A percentile compares a stretch with the other conserved stretches of the same genome.
Conservation (phyloP, 768 basidiomycete species). For the Hortiboletus campestris region DNA sequence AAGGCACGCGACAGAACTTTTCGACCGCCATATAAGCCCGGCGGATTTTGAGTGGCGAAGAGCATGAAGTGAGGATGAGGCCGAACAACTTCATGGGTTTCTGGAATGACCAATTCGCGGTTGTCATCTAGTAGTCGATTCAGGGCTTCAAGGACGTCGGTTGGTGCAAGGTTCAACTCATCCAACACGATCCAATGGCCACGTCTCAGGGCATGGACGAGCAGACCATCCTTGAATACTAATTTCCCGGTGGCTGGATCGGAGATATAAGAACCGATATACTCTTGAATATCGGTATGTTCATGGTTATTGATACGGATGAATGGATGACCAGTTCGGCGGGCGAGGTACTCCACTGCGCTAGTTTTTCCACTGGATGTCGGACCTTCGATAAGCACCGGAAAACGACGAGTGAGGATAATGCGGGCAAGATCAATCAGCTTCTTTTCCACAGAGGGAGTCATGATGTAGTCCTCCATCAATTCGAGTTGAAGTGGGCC, state of each 20-base stretch:
- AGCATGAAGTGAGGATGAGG: conserved; percentile 97
- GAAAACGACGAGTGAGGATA: conserved; percentile 83
- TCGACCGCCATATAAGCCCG: conserved; percentile 91
- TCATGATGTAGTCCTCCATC: conserved; percentile 86
- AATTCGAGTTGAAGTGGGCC: conserved; percentile 66
- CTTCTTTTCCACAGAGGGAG: conserved; percentile 92
- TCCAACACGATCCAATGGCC: conserved; percentile 99
- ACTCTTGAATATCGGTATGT: conserved; percentile 99
- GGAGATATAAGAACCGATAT: conserved; percentile 94
- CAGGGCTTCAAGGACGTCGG: conserved; percentile 95
- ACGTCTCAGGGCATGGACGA: conserved; percentile 85
- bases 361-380: conserved; percentile 98
- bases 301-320: conserved; percentile 99
- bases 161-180: conserved; percentile 95
- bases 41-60: conserved; percentile 97
- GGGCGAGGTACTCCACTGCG: conserved; percentile 92
- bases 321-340: conserved; percentile 89
- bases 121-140: conserved; percentile 98
- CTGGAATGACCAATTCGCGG: conserved; percentile 91
- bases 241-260: conserved; percentile 92
- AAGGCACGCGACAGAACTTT: conserved; percentile 95
- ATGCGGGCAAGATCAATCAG: conserved; percentile 94
- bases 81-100: conserved; percentile 90
- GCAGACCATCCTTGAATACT: conserved; percentile 89
- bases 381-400: conserved; percentile 95